phyloP scores from a whole-genome alignment of 306 rosid species.

The Herpetospermum pedunculosum region DNA sequence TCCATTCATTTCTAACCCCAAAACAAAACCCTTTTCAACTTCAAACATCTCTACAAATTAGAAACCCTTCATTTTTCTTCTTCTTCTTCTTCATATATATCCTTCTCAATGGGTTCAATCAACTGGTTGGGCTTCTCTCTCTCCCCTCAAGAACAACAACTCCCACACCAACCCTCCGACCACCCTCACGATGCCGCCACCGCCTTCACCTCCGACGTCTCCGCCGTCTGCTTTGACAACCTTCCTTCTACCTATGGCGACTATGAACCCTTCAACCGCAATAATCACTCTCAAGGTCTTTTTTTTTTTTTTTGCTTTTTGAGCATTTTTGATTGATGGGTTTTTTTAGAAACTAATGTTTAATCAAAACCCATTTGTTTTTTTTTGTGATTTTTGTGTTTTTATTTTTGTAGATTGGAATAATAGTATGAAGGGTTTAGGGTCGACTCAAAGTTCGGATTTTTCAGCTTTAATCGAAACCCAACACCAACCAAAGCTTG shows the following conservation, averaged over 20 bases:
- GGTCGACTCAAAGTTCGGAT: constrained; percentile 18
- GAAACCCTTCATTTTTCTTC: no score
- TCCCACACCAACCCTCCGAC: constrained; percentile 21
- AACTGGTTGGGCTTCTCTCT: constrained; percentile 91
- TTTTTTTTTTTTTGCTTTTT: neutral
- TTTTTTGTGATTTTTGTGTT: neutral
- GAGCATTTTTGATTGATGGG: neutral
- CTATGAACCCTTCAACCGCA: constrained; percentile 39
- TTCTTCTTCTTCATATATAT: neutral
- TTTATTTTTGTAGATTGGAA: constrained; percentile 59
- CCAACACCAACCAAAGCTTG: constrained; percentile 55
- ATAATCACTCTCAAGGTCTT: constrained; percentile 33
- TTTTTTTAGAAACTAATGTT: neutral
- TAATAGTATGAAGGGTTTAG: constrained; percentile 26
- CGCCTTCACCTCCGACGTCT: constrained; percentile 40
- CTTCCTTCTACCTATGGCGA: constrained; percentile 48
- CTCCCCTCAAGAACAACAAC: no score
- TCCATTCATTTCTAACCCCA: neutral
- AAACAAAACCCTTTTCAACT: neutral
- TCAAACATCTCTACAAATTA: no score
- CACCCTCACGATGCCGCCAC: constrained; percentile 15
- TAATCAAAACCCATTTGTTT: neutral
- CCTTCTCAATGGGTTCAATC: constrained; percentile 52
- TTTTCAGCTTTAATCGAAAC: constrained; percentile 20
- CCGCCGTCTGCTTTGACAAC: constrained; percentile 45